phyloP scores from a whole-genome alignment of 225 moss, liverwort and hornwort genomes.

The Marchantia paleacea region DNA sequence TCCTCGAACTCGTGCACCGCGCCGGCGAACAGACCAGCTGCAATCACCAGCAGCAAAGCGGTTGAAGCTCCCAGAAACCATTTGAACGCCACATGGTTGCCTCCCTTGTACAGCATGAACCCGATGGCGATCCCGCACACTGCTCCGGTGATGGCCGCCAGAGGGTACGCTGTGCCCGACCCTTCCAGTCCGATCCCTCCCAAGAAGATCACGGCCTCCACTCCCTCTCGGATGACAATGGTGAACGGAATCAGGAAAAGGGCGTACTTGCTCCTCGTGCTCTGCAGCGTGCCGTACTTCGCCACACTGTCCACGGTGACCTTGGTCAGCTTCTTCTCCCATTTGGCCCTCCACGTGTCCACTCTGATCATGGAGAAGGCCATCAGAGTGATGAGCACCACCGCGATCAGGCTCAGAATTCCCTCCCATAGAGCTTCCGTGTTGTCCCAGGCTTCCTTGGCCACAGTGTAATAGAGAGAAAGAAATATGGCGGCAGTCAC shows the following conservation, averaged over 20 bases:
- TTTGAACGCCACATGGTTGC: conserved; percentile 51
- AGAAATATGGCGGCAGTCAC: conserved; percentile 40
- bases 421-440: conserved; percentile 67
- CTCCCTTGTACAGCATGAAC: conserved; percentile 53
- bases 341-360: conserved; percentile 66
- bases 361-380: conserved; percentile 71
- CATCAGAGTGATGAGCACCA: conserved; percentile 61
- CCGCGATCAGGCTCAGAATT: conserved; percentile 52
- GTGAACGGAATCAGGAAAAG: conserved; percentile 56
- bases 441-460: conserved; percentile 31
- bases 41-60: conserved; percentile 48
- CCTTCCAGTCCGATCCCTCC: conserved; percentile 60
- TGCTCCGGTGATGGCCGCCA: conserved; percentile 51
- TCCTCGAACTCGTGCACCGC: conserved; percentile 73
- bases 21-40: conserved; percentile 58
- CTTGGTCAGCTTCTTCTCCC: conserved; percentile 74
- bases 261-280: conserved; percentile 49
- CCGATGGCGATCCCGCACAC: conserved; percentile 48
- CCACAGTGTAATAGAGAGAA: conserved; percentile 13
- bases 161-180: conserved; percentile 54
- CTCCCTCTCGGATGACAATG: conserved; percentile 59
- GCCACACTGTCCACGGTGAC: conserved; percentile 40
- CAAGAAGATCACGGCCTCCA: conserved; percentile 69
- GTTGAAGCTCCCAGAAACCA: conserved; percentile 53
- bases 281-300: conserved; percentile 28